Conservation (phyloP, 805 yeast species). For the Myxozyma lipomycoides region DNA sequence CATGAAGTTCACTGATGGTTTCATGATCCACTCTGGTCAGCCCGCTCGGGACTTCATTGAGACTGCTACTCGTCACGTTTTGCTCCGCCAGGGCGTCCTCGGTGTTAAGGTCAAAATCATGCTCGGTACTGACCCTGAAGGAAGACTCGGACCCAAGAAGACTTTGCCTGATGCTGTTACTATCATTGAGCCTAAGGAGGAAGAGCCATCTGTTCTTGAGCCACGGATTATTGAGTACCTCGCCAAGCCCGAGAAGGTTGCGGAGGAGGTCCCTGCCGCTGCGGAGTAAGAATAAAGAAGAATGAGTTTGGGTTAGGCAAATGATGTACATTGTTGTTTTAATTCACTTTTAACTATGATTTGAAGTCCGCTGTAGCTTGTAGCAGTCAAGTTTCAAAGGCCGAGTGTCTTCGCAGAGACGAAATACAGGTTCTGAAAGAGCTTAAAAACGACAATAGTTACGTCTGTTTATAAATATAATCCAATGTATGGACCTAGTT, state of each 20-base stretch:
- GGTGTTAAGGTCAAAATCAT: constrained; percentile 99
- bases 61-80: constrained; percentile 98
- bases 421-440: no score
- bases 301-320: no score
- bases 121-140: constrained; percentile 88
- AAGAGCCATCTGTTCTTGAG: constrained; percentile 74
- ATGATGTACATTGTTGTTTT: no score
- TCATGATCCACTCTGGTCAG: constrained; percentile 99
- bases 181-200: constrained; percentile 88
- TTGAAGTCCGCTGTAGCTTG: no score
- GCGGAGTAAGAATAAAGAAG: no score
- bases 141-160: constrained; percentile 73
- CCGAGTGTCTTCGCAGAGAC: no score
- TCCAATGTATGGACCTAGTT: no score
- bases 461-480: no score
- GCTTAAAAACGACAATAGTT: no score
- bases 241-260: constrained; percentile 11
- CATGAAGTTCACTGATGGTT: constrained; percentile 99
- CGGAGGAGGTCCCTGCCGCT: constrained; percentile 7
- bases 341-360: no score
- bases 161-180: constrained; percentile 88
- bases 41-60: constrained; percentile 99
- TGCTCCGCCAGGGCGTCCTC: constrained; percentile 99
- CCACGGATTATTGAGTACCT: constrained; percentile 44
- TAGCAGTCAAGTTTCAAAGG: no score